Percentiles rank a stretch among this genome's conserved stretches.
Evolutionary conservation across 345 rosid genomes (phyloP).

Genomic region (Nephelium lappaceum): DNA sequence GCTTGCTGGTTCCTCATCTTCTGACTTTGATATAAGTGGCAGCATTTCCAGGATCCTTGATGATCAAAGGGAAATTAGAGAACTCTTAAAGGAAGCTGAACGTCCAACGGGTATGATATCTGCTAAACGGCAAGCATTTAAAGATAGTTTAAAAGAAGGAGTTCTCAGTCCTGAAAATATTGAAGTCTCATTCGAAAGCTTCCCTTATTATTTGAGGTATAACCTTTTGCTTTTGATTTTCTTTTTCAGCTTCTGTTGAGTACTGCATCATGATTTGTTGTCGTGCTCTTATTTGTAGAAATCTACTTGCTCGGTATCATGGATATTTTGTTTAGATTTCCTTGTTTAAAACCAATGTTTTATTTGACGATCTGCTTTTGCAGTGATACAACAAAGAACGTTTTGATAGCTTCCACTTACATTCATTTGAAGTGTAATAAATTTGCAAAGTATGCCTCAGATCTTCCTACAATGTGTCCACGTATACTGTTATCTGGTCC

Average conservation of each 20-base stretch:
- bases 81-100: conserved; percentile 55
- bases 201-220: conserved; percentile 91
- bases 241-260: not conserved
- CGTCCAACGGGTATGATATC: conserved; percentile 49
- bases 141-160: conserved; percentile 72
- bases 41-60: conserved; percentile 70
- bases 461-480: conserved; percentile 76
- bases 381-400: conserved; percentile 91
- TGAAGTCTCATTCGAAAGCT: conserved; percentile 76
- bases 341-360: not conserved
- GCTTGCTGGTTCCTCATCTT: conserved; percentile 58
- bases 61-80: conserved; percentile 56
- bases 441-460: conserved; percentile 66
- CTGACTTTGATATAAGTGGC: conserved; percentile 52
- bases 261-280: not conserved
- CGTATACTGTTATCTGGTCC: conserved; percentile 96
- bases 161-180: conserved; percentile 60
- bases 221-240: not conserved
- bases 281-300: not conserved
- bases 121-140: conserved; percentile 64
- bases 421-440: conserved; percentile 80
- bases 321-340: conserved; percentile 5
- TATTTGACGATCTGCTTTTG: conserved; percentile 14
- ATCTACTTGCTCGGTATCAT: not conserved
- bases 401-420: conserved; percentile 73